Evolutionary conservation across 2,329 filamentous ascomycete species (phyloP).

Genomic region (Trichothecium roseum): DNA sequence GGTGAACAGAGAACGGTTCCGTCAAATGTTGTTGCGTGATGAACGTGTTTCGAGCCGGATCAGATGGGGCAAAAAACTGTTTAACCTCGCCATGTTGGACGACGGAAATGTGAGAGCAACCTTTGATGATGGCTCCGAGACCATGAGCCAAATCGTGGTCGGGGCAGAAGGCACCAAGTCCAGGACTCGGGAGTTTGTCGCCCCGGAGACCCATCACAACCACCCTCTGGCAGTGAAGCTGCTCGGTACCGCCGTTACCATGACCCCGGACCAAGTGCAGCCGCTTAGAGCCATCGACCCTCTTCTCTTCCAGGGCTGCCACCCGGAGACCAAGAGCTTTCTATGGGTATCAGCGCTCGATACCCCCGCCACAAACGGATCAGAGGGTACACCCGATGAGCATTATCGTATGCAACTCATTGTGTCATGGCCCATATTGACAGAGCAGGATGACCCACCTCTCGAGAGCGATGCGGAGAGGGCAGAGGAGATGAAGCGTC

Average conservation of each 20-base stretch:
- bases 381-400: slow-evolving; percentile 16
- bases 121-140: slow-evolving; percentile 21
- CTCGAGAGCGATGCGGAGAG: slow-evolving; percentile 18
- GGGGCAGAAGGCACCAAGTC: slow-evolving; percentile 30
- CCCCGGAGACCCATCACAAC: slow-evolving; percentile 19
- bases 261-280: slow-evolving; percentile 25
- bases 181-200: slow-evolving; percentile 21
- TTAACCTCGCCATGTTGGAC: slow-evolving; percentile 11
- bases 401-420: slow-evolving; percentile 32
- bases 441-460: slow-evolving; percentile 20
- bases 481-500: slow-evolving; percentile 28
- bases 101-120: slow-evolving; percentile 12
- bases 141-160: slow-evolving; percentile 22
- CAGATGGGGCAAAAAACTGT: slow-evolving; percentile 13
- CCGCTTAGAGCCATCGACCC: slow-evolving; percentile 38
- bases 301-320: slow-evolving; percentile 41
- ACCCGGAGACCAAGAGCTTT: slow-evolving; percentile 37
- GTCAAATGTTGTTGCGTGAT: slow-evolving; percentile 10
- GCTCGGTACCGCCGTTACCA: slow-evolving; percentile 23
- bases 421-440: slow-evolving; percentile 32
- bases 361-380: slow-evolving; percentile 25
- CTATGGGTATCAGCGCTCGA: slow-evolving; percentile 39
- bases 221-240: slow-evolving; percentile 24
- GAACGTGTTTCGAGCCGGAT: slow-evolving; percentile 8
- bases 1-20: slow-evolving; percentile 14